phyloP scores from a whole-genome alignment of 2,329 filamentous ascomycete species.

The Alternaria burnsii region DNA sequence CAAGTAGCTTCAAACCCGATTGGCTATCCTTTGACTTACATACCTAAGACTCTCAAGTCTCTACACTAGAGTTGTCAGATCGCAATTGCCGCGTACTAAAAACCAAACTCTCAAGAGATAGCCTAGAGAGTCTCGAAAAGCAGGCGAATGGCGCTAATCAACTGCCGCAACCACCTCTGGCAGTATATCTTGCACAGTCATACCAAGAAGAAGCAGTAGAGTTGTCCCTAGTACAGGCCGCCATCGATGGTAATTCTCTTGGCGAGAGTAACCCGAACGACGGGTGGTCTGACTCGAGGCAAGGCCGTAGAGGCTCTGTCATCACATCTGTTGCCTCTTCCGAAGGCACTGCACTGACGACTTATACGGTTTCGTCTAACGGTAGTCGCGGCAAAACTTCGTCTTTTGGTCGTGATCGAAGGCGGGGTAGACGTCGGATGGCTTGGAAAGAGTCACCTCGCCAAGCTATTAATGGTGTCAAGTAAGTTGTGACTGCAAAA shows the following conservation, averaged over 20 bases:
- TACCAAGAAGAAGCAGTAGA: slow-evolving; percentile 46
- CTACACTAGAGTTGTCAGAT: slow-evolving; percentile 7
- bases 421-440: slow-evolving; percentile 47
- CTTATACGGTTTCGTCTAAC: slow-evolving; percentile 43
- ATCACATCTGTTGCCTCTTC: slow-evolving; percentile 45
- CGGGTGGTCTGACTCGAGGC: slow-evolving; percentile 34
- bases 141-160: slow-evolving; percentile 27
- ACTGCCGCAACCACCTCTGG: slow-evolving; percentile 43
- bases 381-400: slow-evolving; percentile 46
- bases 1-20: slow-evolving; percentile 10
- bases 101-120: slow-evolving; percentile 41
- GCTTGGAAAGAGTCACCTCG: slow-evolving; percentile 46
- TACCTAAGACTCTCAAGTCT: slow-evolving; percentile 15
- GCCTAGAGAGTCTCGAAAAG: slow-evolving; percentile 40
- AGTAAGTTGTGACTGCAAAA: slow-evolving; percentile 7
- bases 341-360: slow-evolving; percentile 43
- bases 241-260: slow-evolving; percentile 35
- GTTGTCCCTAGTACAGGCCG: slow-evolving; percentile 41
- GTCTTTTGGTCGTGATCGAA: slow-evolving; percentile 46
- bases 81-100: slow-evolving; percentile 21
- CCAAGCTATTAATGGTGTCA: slow-evolving; percentile 40
- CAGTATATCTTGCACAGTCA: slow-evolving; percentile 46
- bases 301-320: slow-evolving; percentile 36
- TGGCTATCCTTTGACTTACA: slow-evolving; percentile 7
- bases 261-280: slow-evolving; percentile 34